phyloP scores from a whole-genome alignment of 768 basidiomycete species.

The Russula virescens region DNA sequence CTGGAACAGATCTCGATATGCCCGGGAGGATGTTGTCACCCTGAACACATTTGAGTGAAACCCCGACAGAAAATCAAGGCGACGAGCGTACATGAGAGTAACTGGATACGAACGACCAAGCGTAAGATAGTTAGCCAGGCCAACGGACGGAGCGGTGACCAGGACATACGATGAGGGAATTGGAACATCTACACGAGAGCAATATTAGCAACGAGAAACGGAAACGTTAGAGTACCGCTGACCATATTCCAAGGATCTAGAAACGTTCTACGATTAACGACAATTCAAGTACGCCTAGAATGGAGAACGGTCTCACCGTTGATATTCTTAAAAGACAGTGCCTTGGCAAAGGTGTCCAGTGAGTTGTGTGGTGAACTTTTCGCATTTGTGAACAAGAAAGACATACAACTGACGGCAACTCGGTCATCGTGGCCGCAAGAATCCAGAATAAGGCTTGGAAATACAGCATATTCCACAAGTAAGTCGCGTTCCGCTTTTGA shows the following conservation, averaged over 20 bases:
- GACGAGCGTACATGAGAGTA: constrained; percentile 12
- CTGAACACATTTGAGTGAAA: neutral
- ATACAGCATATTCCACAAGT: constrained; percentile 22
- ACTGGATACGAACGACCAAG: neutral
- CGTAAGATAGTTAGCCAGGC: neutral
- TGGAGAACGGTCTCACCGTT: constrained; percentile 5
- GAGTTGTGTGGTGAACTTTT: neutral
- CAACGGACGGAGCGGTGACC: neutral
- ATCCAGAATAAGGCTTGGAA: constrained; percentile 21
- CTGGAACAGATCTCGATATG: constrained; percentile 22
- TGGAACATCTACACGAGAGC: constrained; percentile 18
- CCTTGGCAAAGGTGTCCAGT: neutral
- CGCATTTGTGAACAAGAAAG: too few relatives aligned
- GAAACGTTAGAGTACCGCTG: neutral
- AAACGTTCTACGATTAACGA: neutral
- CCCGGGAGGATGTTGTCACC: constrained; percentile 20
- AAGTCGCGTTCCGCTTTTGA: constrained; percentile 18
- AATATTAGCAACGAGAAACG: neutral
- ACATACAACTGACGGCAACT: constrained; percentile 17
- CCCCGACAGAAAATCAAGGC: neutral
- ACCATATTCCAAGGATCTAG: constrained; percentile 23
- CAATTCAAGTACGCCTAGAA: neutral
- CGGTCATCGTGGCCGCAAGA: constrained; percentile 10
- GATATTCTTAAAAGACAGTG: constrained; percentile 14
- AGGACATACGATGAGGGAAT: constrained; percentile 20